Conservation (phyloP, 2,329 filamentous ascomycete species). For the Penicillium carneum region DNA sequence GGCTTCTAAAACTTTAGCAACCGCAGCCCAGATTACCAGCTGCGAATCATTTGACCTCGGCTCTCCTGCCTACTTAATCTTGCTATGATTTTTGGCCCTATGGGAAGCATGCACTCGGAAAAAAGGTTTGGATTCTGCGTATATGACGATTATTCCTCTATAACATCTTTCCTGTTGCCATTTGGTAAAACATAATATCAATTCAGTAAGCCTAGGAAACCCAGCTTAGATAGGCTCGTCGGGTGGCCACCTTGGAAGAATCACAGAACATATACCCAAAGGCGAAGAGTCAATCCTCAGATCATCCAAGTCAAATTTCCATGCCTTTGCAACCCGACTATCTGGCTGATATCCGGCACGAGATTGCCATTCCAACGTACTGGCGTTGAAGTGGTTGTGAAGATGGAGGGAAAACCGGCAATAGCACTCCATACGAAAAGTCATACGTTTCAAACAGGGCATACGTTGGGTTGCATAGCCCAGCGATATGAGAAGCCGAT, state of each 20-base stretch:
- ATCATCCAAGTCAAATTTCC: background rate
- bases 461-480: slow-evolving; percentile 1
- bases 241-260: background rate
- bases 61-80: background rate
- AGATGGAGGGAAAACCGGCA: background rate
- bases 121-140: background rate
- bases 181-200: background rate
- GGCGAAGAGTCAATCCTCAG: background rate
- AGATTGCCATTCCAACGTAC: background rate
- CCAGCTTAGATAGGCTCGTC: background rate
- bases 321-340: background rate
- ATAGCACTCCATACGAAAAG: background rate
- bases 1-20: too few relatives aligned
- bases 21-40: too few relatives aligned
- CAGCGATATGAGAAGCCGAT: slow-evolving; percentile 5
- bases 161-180: background rate
- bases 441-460: slow-evolving; percentile 3
- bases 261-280: background rate
- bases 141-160: background rate
- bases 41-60: background rate
- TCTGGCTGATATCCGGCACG: background rate
- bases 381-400: background rate
- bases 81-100: background rate
- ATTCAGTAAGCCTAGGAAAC: background rate
- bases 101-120: background rate